Evolutionary conservation across 2,329 filamentous ascomycete genomes (phyloP), one percentile per base, ranked within the genome.

Genomic region (Venturia aucupariae): DNA sequence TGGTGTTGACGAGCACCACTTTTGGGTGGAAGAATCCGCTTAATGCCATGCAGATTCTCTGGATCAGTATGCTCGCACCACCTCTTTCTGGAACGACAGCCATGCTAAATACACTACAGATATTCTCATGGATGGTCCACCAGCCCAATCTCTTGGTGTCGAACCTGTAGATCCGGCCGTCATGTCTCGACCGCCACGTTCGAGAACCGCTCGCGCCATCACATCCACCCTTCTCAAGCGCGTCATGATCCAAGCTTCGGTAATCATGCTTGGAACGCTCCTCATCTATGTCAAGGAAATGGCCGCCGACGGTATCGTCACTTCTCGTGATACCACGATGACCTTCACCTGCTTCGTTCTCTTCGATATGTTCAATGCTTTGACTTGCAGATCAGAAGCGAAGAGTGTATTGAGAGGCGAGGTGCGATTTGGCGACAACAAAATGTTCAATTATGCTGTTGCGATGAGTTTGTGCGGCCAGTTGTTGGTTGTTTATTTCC

Each of bases 361-460:
- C 63, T 99, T 97, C 76, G 94, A 99, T 80, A 99, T 99, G 94
- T 97, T 97, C 81, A 97, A 99, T 76, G 94, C 94, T 1, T 81
- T 99, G 27, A 88, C 90, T 19, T 99, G 94, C 77, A 90, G 94
- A 60, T 95, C 90, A 8, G 92, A 96, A 73, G 86, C 84, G 67
- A 97, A 97, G 75, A 95, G 90, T 13, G 82, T 99, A 5, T 83
- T 99, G 3, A 83, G 88, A 32, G 93, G 94, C 48, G 92, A 99
- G 73, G 76, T 96, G 61, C 86, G 89, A 10, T 75, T 96, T 15
- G 89, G 94, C 65, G 86, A 87, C 10, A 99, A 99, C 74, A 88
- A 86, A 66, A 89, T 99, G 77, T 99, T 99, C 79, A 97, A 97
- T 76, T 96, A 93, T 81, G 92, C 94, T 0, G 94, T 99, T 2